Evolutionary conservation across 1,284 basidiomycete genomes (phyloP).

Genomic region (Coniferiporia sulphurascens): DNA sequence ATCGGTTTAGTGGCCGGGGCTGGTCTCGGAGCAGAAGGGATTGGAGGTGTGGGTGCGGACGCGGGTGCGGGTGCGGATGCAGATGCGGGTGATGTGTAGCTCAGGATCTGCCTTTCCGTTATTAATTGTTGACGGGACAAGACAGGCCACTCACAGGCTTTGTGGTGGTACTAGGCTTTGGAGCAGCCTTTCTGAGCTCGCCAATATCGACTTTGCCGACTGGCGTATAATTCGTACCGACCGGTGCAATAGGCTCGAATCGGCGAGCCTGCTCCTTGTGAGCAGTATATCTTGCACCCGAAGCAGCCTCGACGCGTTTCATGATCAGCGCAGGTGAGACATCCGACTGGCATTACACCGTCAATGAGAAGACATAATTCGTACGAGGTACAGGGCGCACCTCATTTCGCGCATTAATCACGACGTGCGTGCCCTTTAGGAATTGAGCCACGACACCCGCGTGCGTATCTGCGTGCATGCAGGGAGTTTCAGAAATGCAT

Average conservation of each 20-base stretch:
- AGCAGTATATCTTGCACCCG: conserved; percentile 86
- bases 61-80: conserved; percentile 30
- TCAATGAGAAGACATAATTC: neutral
- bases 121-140: neutral
- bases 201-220: conserved; percentile 67
- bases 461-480: conserved; percentile 54
- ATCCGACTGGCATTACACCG: conserved; percentile 55
- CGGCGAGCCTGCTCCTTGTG: conserved; percentile 64
- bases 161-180: conserved; percentile 27
- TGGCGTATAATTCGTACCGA: conserved; percentile 68
- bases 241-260: conserved; percentile 66
- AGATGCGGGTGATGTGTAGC: conserved; percentile 27
- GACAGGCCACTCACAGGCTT: conserved; percentile 20
- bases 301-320: conserved; percentile 84
- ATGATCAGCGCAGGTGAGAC: conserved; percentile 78
- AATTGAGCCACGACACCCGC: conserved; percentile 79
- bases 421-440: conserved; percentile 83
- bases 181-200: conserved; percentile 46
- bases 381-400: conserved; percentile 36
- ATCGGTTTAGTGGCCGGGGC: conserved; percentile 39
- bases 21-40: conserved; percentile 40
- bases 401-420: conserved; percentile 89
- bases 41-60: conserved; percentile 29
- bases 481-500: conserved; percentile 3
- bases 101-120: conserved; percentile 24